A percentile compares a stretch with the other conserved stretches of the same genome.
These are phyloP conservation scores for Ceraceosorus guamensis DNA, from an alignment of 1,284 basidiomycete species.

Conservation along the genomic window DNA sequence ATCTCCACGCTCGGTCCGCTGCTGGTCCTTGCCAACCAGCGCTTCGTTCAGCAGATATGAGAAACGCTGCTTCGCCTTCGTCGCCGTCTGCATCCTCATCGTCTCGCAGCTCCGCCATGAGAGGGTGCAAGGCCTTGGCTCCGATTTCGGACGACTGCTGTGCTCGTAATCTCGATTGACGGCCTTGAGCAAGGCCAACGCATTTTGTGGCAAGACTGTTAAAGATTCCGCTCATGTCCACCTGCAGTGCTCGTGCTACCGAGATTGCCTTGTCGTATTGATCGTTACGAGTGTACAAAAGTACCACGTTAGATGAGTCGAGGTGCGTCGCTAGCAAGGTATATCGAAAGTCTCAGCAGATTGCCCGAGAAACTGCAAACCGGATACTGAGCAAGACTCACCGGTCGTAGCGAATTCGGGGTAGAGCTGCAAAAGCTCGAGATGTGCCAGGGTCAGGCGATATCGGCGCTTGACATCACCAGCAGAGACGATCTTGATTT, in stretches of 20 bases:
- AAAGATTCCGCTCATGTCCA: constrained; percentile 83
- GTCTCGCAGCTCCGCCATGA: constrained; percentile 2
- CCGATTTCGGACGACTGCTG: not conserved
- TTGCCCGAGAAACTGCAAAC: too few species aligned
- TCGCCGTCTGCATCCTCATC: constrained; percentile 10
- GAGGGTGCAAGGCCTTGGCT: constrained; percentile 1
- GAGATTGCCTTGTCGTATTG: constrained; percentile 73
- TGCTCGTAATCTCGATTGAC: not conserved
- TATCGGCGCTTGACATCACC: constrained; percentile 63
- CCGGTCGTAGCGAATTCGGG: constrained; percentile 51
- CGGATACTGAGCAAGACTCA: too few species aligned
- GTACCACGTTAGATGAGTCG: constrained; percentile 59
- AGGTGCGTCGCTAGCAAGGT: constrained; percentile 13
- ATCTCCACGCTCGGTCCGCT: constrained; percentile 76
- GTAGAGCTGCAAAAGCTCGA: constrained; percentile 65
- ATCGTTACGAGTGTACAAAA: constrained; percentile 70
- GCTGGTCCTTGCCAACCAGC: constrained; percentile 73
- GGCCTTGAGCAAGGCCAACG: constrained; percentile 49
- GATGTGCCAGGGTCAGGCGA: constrained; percentile 67
- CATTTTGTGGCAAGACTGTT: constrained; percentile 70
- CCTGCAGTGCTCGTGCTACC: constrained; percentile 65
- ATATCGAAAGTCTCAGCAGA: too few species aligned
- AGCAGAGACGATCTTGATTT: constrained; percentile 37
- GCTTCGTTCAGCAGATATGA: constrained; percentile 28
- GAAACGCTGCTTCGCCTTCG: constrained; percentile 13